Percentiles rank a stretch among this genome's conserved stretches.
These are phyloP conservation scores for Cucurbita argyrosperma DNA, from an alignment of 306 rosid genomes.

Conservation along the genomic window DNA sequence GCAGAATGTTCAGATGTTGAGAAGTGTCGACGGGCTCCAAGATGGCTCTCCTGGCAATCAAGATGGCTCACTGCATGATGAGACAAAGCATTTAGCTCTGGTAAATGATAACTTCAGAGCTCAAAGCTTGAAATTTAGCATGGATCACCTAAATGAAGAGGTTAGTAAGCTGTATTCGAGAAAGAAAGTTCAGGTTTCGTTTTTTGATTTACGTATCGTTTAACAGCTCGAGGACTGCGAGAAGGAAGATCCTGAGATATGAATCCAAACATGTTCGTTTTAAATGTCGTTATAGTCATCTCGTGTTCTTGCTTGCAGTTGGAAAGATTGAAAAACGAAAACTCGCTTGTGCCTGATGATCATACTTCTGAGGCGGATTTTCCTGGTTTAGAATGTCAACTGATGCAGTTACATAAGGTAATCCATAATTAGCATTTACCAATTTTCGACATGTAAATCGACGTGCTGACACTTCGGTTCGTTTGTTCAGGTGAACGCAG, in stretches of 20 bases:
- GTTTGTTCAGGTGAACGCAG: constrained; percentile 60
- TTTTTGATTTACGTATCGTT: not conserved
- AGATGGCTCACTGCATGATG: constrained; percentile 10
- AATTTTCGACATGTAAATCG: not conserved
- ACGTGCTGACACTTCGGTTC: not conserved
- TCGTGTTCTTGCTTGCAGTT: constrained; percentile 40
- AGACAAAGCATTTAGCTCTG: constrained; percentile 39
- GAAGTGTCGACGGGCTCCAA: constrained; percentile 25
- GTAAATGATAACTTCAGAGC: constrained; percentile 23
- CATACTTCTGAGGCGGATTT: constrained; percentile 27
- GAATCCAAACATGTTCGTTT: not conserved
- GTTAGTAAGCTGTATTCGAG: constrained; percentile 17
- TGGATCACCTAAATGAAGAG: constrained; percentile 67
- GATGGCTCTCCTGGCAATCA: constrained; percentile 19
- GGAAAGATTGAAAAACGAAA: constrained; percentile 78
- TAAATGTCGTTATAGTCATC: not conserved
- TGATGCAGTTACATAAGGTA: constrained; percentile 68
- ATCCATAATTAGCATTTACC: constrained; percentile 9
- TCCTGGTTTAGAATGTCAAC: constrained; percentile 57
- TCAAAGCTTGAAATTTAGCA: constrained; percentile 56
- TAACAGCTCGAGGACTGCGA: not conserved
- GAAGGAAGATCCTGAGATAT: not conserved
- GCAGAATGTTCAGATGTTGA: constrained; percentile 38
- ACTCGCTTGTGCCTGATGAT: constrained; percentile 37
- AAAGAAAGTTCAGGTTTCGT: not conserved